These are phyloP conservation scores for Boletellus ananas DNA, from an alignment of 768 basidiomycete species.

Conservation along the genomic window DNA sequence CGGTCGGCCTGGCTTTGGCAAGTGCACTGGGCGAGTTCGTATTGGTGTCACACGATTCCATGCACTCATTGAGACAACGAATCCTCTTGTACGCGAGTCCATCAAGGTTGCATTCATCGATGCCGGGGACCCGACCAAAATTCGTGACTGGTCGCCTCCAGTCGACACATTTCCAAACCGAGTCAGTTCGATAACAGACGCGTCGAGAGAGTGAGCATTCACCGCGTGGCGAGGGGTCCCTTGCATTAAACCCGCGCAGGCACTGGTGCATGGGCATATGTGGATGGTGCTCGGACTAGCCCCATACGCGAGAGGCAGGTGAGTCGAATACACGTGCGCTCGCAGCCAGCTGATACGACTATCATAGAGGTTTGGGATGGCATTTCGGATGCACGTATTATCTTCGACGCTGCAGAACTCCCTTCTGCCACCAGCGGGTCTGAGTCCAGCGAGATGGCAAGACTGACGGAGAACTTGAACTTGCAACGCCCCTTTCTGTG, in stretches of 20 bases:
- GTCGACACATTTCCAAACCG: constrained; percentile 68
- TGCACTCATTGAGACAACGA: constrained; percentile 12
- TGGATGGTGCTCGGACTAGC: constrained; percentile 57
- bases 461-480: constrained; percentile 89
- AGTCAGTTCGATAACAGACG: constrained; percentile 81
- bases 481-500: constrained; percentile 80
- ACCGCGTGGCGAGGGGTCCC: neutral
- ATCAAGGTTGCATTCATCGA: constrained; percentile 74
- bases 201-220: constrained; percentile 45
- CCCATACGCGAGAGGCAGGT: constrained; percentile 87
- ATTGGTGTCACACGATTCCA: neutral
- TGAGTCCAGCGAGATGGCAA: constrained; percentile 59
- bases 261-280: too few species aligned
- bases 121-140: constrained; percentile 67
- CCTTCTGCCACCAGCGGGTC: constrained; percentile 24
- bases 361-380: constrained; percentile 89
- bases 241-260: too few species aligned
- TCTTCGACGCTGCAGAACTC: constrained; percentile 58
- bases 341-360: neutral
- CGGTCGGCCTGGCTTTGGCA: constrained; percentile 86
- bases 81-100: constrained; percentile 45
- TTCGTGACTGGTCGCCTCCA: constrained; percentile 61
- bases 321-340: constrained; percentile 9
- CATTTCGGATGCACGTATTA: constrained; percentile 72
- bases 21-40: constrained; percentile 68